Evolutionary conservation across 768 basidiomycete species (phyloP).

Genomic region (Pleurotus eryngii): DNA sequence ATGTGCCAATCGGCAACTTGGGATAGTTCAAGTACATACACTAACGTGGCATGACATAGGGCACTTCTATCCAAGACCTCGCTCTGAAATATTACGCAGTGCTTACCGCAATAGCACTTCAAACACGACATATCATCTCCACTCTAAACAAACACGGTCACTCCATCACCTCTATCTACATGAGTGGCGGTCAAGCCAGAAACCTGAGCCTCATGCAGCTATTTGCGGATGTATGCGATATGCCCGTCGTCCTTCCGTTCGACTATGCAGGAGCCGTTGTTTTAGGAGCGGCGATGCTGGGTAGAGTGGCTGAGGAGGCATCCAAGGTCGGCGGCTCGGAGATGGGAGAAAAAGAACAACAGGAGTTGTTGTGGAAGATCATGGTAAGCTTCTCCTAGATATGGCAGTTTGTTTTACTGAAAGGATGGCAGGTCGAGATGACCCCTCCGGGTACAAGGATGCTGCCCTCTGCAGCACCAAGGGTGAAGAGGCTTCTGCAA

Average conservation of each 20-base stretch:
- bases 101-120: slow-evolving; percentile 89
- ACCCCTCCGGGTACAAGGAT: slow-evolving; percentile 79
- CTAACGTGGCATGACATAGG: slow-evolving; percentile 32
- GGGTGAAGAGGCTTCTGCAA: slow-evolving; percentile 74
- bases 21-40: no score
- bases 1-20: slow-evolving; percentile 12
- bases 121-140: slow-evolving; percentile 92
- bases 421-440: slow-evolving; percentile 74
- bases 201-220: slow-evolving; percentile 87
- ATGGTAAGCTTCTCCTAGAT: slow-evolving; percentile 58
- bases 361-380: slow-evolving; percentile 79
- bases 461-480: slow-evolving; percentile 52
- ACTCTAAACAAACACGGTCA: slow-evolving; percentile 86
- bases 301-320: slow-evolving; percentile 71
- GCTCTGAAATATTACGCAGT: slow-evolving; percentile 89
- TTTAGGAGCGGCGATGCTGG: slow-evolving; percentile 91
- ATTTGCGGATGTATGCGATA: slow-evolving; percentile 78
- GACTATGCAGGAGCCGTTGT: slow-evolving; percentile 82
- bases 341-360: slow-evolving; percentile 43
- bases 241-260: slow-evolving; percentile 80
- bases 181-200: slow-evolving; percentile 92
- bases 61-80: slow-evolving; percentile 72
- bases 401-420: neutral
- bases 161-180: slow-evolving; percentile 77
- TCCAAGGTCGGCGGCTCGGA: slow-evolving; percentile 24